These are phyloP conservation scores for Austropuccinia psidii DNA, from an alignment of 1,284 basidiomycete species.

Conservation along the genomic window DNA sequence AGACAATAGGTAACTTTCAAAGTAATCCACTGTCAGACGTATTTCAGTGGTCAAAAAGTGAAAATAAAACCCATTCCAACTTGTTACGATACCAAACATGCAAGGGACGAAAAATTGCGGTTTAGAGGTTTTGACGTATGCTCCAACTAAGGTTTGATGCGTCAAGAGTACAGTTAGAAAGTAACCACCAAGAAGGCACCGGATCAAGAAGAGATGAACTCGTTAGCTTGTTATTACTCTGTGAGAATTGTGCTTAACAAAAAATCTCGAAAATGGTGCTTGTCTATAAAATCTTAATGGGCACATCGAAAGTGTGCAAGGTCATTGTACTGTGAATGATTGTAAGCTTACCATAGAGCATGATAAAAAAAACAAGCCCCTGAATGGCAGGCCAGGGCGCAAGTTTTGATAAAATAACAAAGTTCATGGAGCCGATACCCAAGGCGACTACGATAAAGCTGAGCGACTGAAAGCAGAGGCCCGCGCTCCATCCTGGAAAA, in stretches of 20 bases:
- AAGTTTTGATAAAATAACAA: conserved; percentile 46
- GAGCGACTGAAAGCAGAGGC: conserved; percentile 39
- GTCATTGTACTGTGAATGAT: too few relatives aligned
- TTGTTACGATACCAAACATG: conserved; percentile 45
- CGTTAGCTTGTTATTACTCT: too few relatives aligned
- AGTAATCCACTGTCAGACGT: conserved; percentile 41
- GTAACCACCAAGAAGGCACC: conserved; percentile 8
- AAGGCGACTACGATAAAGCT: conserved; percentile 40
- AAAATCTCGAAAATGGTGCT: too few relatives aligned
- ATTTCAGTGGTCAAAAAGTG: conserved; percentile 30
- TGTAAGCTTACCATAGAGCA: conserved; percentile 42
- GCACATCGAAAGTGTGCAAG: too few relatives aligned
- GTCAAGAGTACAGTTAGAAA: conserved; percentile 1
- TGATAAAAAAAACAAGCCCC: conserved; percentile 46
- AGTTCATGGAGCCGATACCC: conserved; percentile 43
- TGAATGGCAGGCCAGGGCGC: conserved; percentile 45
- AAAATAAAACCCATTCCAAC: conserved; percentile 46
- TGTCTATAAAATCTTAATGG: too few relatives aligned
- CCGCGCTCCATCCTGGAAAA: conserved; percentile 43
- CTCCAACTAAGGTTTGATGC: conserved; percentile 36
- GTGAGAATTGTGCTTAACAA: too few relatives aligned
- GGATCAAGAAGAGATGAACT: too few relatives aligned
- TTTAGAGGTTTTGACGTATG: conserved; percentile 43
- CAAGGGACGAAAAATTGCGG: conserved; percentile 44
- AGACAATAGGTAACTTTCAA: conserved; percentile 46